These are phyloP conservation scores for Phytophthora pisi DNA, from an alignment of 352 stramenopile genomes.

Conservation along the genomic window DNA sequence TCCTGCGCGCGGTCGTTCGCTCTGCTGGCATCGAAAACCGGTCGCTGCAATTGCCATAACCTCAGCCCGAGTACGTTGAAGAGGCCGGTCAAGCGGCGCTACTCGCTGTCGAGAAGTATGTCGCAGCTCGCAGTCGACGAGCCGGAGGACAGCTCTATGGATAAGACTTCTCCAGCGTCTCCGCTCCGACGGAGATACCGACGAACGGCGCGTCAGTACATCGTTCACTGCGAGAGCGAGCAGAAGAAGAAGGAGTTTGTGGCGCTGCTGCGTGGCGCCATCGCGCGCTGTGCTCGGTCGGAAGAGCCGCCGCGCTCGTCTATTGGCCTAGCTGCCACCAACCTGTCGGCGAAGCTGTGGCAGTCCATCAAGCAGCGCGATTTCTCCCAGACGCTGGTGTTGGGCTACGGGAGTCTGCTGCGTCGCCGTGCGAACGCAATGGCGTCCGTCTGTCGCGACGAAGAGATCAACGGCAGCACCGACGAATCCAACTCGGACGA, in stretches of 20 bases:
- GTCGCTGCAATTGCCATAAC: slow-evolving; percentile 63
- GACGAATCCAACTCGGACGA: slow-evolving; percentile 27
- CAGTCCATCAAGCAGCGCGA: slow-evolving; percentile 31
- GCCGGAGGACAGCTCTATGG: not conserved
- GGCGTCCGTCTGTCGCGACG: not conserved
- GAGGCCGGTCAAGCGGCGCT: slow-evolving; percentile 36
- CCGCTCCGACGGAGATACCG: slow-evolving; percentile 29
- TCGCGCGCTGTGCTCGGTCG: slow-evolving; percentile 32
- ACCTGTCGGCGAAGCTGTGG: slow-evolving; percentile 33
- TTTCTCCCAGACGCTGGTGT: slow-evolving; percentile 24
- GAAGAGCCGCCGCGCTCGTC: slow-evolving; percentile 9
- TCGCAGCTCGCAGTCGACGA: slow-evolving; percentile 14
- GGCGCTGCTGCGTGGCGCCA: slow-evolving; percentile 35
- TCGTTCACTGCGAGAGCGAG: slow-evolving; percentile 48
- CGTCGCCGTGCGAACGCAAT: slow-evolving; percentile 12
- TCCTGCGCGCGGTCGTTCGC: slow-evolving; percentile 31
- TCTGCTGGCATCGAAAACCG: slow-evolving; percentile 56
- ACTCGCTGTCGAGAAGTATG: slow-evolving; percentile 32
- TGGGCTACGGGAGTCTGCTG: slow-evolving; percentile 20
- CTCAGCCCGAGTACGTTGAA: slow-evolving; percentile 50
- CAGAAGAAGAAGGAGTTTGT: slow-evolving; percentile 47
- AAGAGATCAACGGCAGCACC: slow-evolving; percentile 19
- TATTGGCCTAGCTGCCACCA: slow-evolving; percentile 12
- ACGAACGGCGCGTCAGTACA: slow-evolving; percentile 50
- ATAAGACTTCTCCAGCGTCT: not conserved